A percentile compares a stretch with the other conserved stretches of the same genome.
Evolutionary conservation across 495 filamentous ascomycete species (phyloP).

Genomic region (Chaetomium fimeti): DNA sequence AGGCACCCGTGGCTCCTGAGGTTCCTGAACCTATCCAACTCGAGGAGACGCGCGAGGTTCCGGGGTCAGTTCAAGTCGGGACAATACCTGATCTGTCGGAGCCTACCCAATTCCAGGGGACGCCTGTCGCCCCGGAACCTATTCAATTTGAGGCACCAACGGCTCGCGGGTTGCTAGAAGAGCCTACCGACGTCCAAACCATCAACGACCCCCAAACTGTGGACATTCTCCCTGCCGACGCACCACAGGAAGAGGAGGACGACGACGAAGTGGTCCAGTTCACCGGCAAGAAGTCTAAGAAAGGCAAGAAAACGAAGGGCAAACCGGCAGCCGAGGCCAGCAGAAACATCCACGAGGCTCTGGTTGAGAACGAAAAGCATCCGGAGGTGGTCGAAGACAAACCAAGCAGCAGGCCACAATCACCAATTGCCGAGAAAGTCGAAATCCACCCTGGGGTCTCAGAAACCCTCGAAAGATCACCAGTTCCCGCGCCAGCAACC

Average conservation of each 20-base stretch:
- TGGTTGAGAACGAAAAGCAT: background rate
- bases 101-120: background rate
- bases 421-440: constrained; percentile 15
- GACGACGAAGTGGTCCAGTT: background rate
- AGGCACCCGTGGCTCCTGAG: background rate
- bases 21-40: background rate
- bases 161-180: background rate
- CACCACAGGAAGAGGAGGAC: constrained; percentile 5
- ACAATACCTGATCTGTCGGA: background rate
- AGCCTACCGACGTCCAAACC: background rate
- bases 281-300: constrained; percentile 32
- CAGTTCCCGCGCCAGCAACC: constrained; percentile 7
- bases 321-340: constrained; percentile 10
- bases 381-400: constrained; percentile 6
- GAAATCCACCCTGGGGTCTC: constrained; percentile 24
- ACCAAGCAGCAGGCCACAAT: constrained; percentile 11
- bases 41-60: background rate
- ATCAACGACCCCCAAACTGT: background rate
- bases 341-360: background rate
- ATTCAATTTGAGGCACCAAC: constrained; percentile 9
- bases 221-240: background rate
- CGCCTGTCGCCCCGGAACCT: background rate
- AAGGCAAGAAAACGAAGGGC: constrained; percentile 34
- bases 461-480: constrained; percentile 7
- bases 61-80: background rate